Evolutionary conservation across 176 grass and related monocot genomes (phyloP), one percentile per base, ranked within the genome.

Genomic region (Oryza meyeriana): DNA sequence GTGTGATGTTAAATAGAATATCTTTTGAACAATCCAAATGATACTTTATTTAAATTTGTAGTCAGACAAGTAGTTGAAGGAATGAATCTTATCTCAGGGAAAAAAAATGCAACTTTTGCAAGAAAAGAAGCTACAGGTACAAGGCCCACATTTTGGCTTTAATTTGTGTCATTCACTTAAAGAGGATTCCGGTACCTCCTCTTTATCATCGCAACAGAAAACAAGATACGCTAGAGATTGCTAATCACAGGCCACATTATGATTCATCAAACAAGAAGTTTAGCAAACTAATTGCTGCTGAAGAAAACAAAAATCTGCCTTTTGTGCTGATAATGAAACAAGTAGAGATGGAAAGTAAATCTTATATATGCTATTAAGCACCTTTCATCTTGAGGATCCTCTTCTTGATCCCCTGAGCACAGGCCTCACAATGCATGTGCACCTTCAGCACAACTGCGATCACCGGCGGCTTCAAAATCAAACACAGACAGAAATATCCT

Each of bases 321-420:
- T 72, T 61, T 18, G 71, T 75, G 16, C 41, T 63, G 41, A 31
- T 39, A 76, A 55, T 35, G 16, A 68, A 4, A 61, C 5, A 25
- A n/a, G 64, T n/a, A 34, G 34, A 40, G 42, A 64, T 76, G 40
- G 61, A 30, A 76, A 48, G 47, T 61, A 65, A 67, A 79, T 68
- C 8, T 36, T 30, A 69, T 47, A 11, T 47, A 36, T 29, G 75
- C 36, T 48, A 79, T 17, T 25, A 73, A 25, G 28, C 42, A 98
- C 95, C 90, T 95, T 98, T 95, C 92, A 95, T 93, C 81, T 88
- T 94, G 36, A 90, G 87, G 72, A 98, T 95, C 61, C 76, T 93
- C 75, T 91, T 98, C 76, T 72, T 88, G 35, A 95, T 98, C 44
- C 64, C 84, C 50, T 90, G 88, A 28, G 92, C 86, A 52, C 92